Evolutionary conservation across 805 yeast species (phyloP).

Genomic region (Metschnikowia picachoensis): DNA sequence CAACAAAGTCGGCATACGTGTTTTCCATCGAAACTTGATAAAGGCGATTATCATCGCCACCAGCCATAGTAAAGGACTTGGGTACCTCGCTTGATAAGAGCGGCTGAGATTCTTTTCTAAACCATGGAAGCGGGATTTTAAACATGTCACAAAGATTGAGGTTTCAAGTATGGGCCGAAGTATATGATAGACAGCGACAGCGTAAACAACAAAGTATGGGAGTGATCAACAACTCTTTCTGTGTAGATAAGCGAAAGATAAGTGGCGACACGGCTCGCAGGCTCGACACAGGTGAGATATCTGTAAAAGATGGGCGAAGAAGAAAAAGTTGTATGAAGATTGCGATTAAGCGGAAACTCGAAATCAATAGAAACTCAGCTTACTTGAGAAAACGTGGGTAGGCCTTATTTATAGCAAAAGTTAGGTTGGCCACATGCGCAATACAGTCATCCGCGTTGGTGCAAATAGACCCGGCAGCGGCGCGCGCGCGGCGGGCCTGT

Average conservation of each 20-base stretch:
- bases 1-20: conserved; percentile 33
- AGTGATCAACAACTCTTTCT: too few relatives aligned
- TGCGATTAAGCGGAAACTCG: not conserved
- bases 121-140: conserved; percentile 14
- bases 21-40: conserved; percentile 34
- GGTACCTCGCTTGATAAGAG: conserved; percentile 20
- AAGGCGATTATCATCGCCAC: conserved; percentile 23
- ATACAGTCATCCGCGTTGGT: conserved; percentile 4
- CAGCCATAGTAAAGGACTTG: conserved; percentile 25
- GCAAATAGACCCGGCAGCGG: not conserved
- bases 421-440: conserved; percentile 10
- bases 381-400: not conserved
- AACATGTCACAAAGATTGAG: too few relatives aligned
- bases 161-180: not conserved
- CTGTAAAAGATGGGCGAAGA: too few relatives aligned
- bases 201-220: too few relatives aligned
- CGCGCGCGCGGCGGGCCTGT: conserved; percentile 3
- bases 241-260: too few relatives aligned
- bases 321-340: not conserved
- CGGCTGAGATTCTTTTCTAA: conserved; percentile 7
- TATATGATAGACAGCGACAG: too few relatives aligned
- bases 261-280: too few relatives aligned
- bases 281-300: too few relatives aligned
- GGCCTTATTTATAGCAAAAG: not conserved
- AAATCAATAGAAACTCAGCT: not conserved